Conservation (phyloP, 257 asterid genomes). For the Petrea volubilis region DNA sequence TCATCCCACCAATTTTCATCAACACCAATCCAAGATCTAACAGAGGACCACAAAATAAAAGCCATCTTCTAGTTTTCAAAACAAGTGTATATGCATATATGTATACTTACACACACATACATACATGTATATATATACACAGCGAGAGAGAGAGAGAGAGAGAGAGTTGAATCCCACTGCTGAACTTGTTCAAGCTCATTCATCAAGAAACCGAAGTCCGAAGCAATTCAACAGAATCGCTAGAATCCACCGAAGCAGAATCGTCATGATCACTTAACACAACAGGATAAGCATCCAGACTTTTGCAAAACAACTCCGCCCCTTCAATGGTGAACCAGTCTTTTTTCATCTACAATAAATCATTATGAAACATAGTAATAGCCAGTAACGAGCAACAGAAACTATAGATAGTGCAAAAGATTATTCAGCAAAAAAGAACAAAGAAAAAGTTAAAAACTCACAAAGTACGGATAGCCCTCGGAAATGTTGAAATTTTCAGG, state of each 20-base stretch:
- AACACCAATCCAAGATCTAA: too few species aligned
- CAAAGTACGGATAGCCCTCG: constrained; percentile 66
- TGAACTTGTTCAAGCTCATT: neutral
- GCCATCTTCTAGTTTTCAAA: too few species aligned
- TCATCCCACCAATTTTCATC: too few species aligned
- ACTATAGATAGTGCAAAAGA: too few species aligned
- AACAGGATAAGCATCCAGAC: constrained; percentile 27
- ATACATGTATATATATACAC: too few species aligned
- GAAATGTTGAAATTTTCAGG: constrained; percentile 55
- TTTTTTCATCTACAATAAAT: constrained; percentile 46
- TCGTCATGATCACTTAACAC: constrained; percentile 5
- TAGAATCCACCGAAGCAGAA: constrained; percentile 21
- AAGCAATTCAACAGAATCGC: constrained; percentile 19
- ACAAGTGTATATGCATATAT: too few species aligned
- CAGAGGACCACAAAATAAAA: too few species aligned
- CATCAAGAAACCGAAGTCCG: neutral
- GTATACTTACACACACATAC: too few species aligned
- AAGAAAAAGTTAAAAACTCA: constrained; percentile 36
- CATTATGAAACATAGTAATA: neutral
- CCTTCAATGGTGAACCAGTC: constrained; percentile 56
- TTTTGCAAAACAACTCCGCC: constrained; percentile 43
- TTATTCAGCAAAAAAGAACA: neutral
- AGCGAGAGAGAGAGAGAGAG: too few species aligned
- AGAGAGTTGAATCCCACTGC: too few species aligned
- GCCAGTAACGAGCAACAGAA: neutral